These are phyloP conservation scores for Fomitopsis schrenkii DNA, from an alignment of 1,284 basidiomycete genomes.

Conservation along the genomic window DNA sequence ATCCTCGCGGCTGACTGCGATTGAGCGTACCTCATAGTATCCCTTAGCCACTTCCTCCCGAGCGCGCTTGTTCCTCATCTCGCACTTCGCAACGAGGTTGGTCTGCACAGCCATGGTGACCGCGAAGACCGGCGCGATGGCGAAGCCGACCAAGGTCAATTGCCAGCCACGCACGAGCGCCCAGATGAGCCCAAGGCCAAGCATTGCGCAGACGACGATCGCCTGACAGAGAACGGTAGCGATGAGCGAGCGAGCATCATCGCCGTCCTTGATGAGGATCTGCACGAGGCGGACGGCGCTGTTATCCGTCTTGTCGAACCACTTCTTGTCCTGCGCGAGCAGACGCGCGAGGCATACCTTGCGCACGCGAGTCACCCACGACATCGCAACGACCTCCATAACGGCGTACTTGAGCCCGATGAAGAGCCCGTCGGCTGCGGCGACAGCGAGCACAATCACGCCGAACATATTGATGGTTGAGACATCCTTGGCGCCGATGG, in stretches of 20 bases:
- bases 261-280: conserved; percentile 84
- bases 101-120: conserved; percentile 73
- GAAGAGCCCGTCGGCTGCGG: conserved; percentile 72
- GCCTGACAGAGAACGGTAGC: conserved; percentile 72
- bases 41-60: conserved; percentile 82
- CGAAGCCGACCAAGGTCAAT: conserved; percentile 87
- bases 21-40: conserved; percentile 74
- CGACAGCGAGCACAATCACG: conserved; percentile 68
- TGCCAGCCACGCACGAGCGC: conserved; percentile 89
- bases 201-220: conserved; percentile 77
- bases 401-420: conserved; percentile 73
- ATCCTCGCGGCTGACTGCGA: background rate
- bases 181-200: conserved; percentile 82
- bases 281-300: conserved; percentile 69
- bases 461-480: conserved; percentile 67
- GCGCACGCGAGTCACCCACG: conserved; percentile 77
- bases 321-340: conserved; percentile 84
- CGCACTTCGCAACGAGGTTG: conserved; percentile 63
- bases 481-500: conserved; percentile 60
- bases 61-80: conserved; percentile 78
- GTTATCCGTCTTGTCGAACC: conserved; percentile 79
- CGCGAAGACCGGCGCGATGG: conserved; percentile 83
- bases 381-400: conserved; percentile 71
- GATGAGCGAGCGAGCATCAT: conserved; percentile 83
- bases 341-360: conserved; percentile 55